A percentile compares a stretch with the other conserved stretches of the same genome.
Evolutionary conservation across 148 eudicot genomes (phyloP).

Genomic region (Vaccinium darrowii): DNA sequence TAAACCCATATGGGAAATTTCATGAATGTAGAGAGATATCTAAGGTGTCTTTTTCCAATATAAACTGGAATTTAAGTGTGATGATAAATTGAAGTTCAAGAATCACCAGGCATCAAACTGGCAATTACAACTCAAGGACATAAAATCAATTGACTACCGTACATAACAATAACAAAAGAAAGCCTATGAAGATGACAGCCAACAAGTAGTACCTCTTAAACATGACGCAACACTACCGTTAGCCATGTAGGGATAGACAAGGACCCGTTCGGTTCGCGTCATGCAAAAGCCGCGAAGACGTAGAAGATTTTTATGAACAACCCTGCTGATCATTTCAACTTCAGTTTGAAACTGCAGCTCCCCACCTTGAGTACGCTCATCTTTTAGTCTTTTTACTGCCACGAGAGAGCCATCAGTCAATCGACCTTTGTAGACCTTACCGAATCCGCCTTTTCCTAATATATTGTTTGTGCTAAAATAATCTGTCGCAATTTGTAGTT

Average conservation of each 20-base stretch:
- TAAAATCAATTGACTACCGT: neutral
- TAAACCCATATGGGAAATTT: neutral
- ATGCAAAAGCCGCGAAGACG: conserved; percentile 77
- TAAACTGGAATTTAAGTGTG: neutral
- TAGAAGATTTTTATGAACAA: conserved; percentile 76
- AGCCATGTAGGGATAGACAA: neutral
- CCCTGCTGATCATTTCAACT: no score
- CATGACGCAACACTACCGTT: neutral
- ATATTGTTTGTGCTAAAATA: no score
- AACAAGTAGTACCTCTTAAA: neutral
- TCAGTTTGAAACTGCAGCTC: no score
- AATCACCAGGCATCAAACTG: neutral
- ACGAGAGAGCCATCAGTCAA: no score
- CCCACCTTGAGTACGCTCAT: no score
- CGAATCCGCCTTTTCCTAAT: no score
- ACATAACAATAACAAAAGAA: neutral
- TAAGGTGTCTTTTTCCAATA: no score
- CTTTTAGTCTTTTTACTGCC: no score
- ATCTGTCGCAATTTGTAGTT: conserved; percentile 75
- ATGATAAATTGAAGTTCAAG: neutral
- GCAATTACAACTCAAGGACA: neutral
- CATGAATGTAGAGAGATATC: neutral
- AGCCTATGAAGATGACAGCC: neutral
- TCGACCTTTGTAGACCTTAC: no score
- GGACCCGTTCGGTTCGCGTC: neutral